Base-by-base conservation (phyloP, 768 basidiomycete genomes). In the Hygrocybe coccinea region DNA sequence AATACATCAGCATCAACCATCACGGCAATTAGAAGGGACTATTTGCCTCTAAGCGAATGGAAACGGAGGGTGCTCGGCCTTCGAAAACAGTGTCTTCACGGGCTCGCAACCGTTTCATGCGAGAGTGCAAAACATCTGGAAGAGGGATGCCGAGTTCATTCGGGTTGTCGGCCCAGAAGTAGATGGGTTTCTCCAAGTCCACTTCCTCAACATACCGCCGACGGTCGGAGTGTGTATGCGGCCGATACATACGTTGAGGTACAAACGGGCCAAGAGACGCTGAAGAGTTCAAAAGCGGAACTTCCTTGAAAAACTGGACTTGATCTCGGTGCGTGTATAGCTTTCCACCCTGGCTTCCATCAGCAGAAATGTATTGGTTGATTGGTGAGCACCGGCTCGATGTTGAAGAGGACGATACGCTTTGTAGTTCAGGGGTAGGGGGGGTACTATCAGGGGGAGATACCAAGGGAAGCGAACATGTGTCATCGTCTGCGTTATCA, bases 121-220 rank as follows among this genome's bases (percentile, higher is more conserved):
- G 78, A 54, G 79, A 80, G 64, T 76, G 83, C 54, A 88, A 63
- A 8, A 84, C 86, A 60, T 91, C 88, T 9, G 71, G 69, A 49
- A 89, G 74, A 2, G 76, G 70, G 56, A 90, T 80, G 12, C 89
- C 88, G 57, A 74, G 79, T 59, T 82, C 82, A 1, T 69, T 65
- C 6, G 84, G 80, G 51, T 74, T 68, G 21, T 79, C 72, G 56
- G 76, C 75, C 66, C 69, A 74, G 65, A 90, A 90, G 60, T 79
- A 78, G 58, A 90, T 82, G 1, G 87, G 86, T 3, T 67, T 65
- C 60, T 85, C 82, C 45, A 90, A 74, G 1, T 76, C 64, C 37
- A 85, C 82, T 50, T 89, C 84, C 55, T 83, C 84, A 21, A 90
- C 87, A 59, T 90, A 91, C 21, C 89, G 84, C 37, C 83, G 82